Percentiles rank a stretch among this genome's conserved stretches.
Evolutionary conservation across 169 alveolate species (phyloP).

Genomic region (Perkinsus marinus): DNA sequence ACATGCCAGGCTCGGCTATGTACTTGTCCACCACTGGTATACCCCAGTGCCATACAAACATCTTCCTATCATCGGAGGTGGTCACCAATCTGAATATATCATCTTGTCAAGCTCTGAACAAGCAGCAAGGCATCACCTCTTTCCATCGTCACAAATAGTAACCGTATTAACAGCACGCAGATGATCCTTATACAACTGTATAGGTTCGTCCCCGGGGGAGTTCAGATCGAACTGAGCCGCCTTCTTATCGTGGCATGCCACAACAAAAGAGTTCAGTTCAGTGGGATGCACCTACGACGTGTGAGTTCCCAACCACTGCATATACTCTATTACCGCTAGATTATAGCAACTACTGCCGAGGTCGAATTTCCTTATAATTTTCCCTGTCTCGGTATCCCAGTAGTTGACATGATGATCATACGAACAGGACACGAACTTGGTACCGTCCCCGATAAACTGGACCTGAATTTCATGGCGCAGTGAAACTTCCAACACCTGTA

Average conservation of each 20-base stretch:
- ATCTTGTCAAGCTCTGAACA: too few relatives aligned
- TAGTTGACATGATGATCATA: conserved; percentile 21
- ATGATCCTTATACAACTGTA: conserved; percentile 79
- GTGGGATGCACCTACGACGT: conserved; percentile 65
- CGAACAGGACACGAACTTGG: neutral
- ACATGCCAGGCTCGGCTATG: conserved; percentile 79
- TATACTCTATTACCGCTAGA: neutral
- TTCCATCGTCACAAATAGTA: conserved; percentile 72
- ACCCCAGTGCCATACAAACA: conserved; percentile 87
- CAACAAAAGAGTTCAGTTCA: conserved; percentile 63
- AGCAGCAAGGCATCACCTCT: conserved; percentile 28
- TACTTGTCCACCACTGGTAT: conserved; percentile 80
- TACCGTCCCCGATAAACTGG: neutral
- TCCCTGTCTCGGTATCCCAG: conserved; percentile 92
- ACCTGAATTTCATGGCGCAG: conserved; percentile 52
- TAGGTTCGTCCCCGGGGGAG: conserved; percentile 46
- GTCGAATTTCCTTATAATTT: conserved; percentile 52
- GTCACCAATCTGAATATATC: conserved; percentile 48
- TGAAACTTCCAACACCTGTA: conserved; percentile 56
- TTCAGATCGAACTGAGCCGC: conserved; percentile 74
- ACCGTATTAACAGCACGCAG: conserved; percentile 75
- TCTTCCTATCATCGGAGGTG: conserved; percentile 87
- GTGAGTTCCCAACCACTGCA: conserved; percentile 39
- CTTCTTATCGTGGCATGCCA: conserved; percentile 70
- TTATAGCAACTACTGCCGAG: conserved; percentile 42